phyloP scores from a whole-genome alignment of 139 green algal species.

The Coelastrella sp. region DNA sequence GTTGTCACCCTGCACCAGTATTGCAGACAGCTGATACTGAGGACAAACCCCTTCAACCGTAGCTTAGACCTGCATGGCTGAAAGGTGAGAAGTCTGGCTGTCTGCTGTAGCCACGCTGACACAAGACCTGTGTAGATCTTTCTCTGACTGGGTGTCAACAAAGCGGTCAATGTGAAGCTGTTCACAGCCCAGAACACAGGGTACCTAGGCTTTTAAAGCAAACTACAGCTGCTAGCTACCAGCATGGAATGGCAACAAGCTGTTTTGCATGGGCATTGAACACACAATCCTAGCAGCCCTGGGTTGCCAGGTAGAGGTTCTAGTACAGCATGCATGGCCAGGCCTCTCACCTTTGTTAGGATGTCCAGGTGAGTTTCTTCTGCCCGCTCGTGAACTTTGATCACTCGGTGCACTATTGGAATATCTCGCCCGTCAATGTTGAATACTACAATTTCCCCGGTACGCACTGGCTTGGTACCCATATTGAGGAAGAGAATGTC shows the following conservation, averaged over 20 bases:
- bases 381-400: conserved; percentile 86
- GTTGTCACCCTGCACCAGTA: conserved; percentile 87
- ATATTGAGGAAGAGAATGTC: conserved; percentile 99
- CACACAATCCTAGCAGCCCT: no score
- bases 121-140: no score
- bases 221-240: no score
- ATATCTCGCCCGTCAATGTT: conserved; percentile 92
- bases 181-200: no score
- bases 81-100: no score
- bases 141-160: no score
- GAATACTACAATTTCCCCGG: conserved; percentile 94
- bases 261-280: no score
- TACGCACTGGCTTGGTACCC: conserved; percentile 70
- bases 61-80: no score
- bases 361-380: conserved; percentile 75
- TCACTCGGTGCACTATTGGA: conserved; percentile 96
- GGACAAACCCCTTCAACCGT: background rate
- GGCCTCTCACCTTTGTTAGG: conserved; percentile 85
- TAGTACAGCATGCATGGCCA: background rate
- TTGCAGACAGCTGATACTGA: background rate
- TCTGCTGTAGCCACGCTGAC: no score
- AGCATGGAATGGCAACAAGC: no score
- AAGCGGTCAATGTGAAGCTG: no score
- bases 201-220: no score
- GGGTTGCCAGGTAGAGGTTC: background rate